Base-by-base conservation (phyloP, 352 stramenopile species). In the Pythium aquatile region DNA sequence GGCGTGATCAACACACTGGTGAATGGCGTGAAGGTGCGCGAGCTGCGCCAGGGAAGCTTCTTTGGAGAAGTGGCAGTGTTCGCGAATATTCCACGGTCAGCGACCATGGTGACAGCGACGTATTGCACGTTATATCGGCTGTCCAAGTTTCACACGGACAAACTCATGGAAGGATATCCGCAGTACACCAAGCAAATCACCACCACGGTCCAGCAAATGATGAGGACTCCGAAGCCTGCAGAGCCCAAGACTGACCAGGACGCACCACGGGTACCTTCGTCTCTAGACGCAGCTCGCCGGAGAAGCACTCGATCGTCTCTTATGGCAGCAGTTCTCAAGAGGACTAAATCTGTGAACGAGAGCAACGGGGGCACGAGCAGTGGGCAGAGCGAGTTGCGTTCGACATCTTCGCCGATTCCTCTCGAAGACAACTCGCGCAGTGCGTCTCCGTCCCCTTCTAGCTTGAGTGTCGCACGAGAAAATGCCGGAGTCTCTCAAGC, bases 1-100 rank as follows among this genome's bases (percentile, higher is more conserved):
- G 82, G 82, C 0, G 82, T 91, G 2, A 61, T 91, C 14, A 73
- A 86, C 40, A 87, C 79, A 0, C 65, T 86, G 10, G 77, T 89
- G 5, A 73, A 82, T 33, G 78, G 79, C 17, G 70, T 85, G 2
- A 91, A 90, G 64, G 77, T 91, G 8, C 82, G 82, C 4, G 82
- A 91, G 62, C 51, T 91, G 9, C 72, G 82, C 10, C 89, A 91
- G 57, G 78, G 76, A 0, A 81, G 70, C 28, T 91, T 86, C 55
- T 87, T 91, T 40, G 82, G 80, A 7, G 82, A 90, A 44, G 71
- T 91, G 9, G 79, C 82, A 0, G 77, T 90, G 3, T 87, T 91
- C 57, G 79, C 77, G n/a, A 72, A 76, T 33, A 66, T 86, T 13
- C 80, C 81, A n/a, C 73, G 82, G 2, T 83, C 80, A 1, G 82